A percentile compares a stretch with the other conserved stretches of the same genome.
Evolutionary conservation across 345 rosid genomes (phyloP).

Genomic region (Fremontodendron californicum): DNA sequence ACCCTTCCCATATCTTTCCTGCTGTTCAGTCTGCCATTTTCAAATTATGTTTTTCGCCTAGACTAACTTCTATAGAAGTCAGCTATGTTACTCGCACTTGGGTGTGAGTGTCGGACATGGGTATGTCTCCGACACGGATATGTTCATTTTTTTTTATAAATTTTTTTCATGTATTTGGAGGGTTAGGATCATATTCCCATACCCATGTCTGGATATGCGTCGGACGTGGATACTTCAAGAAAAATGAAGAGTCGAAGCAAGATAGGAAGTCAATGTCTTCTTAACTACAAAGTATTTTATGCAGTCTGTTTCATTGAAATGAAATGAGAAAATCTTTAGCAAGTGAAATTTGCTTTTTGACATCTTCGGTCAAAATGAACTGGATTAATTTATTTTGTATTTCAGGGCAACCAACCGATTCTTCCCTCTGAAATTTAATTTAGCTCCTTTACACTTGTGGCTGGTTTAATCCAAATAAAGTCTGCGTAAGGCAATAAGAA

Average conservation of each 20-base stretch:
- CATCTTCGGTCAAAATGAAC: not conserved
- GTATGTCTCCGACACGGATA: no score
- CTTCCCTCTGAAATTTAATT: not conserved
- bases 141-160: no score
- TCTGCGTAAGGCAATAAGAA: not conserved
- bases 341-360: not conserved
- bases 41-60: not conserved
- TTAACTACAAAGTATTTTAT: not conserved
- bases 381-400: not conserved
- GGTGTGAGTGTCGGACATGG: no score
- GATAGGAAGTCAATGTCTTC: not conserved
- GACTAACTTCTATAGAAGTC: not conserved
- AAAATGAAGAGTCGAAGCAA: no score
- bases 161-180: no score
- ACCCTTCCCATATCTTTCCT: not conserved
- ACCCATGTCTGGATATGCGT: no score
- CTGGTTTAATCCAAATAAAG: not conserved
- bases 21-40: not conserved
- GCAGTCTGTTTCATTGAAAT: not conserved
- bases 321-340: not conserved
- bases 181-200: no score
- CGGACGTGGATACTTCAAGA: no score
- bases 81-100: no score
- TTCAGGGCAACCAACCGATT: not conserved
- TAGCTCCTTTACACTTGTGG: not conserved